Conservation (phyloP, 805 yeast genomes). For the Lachancea fermentati region DNA sequence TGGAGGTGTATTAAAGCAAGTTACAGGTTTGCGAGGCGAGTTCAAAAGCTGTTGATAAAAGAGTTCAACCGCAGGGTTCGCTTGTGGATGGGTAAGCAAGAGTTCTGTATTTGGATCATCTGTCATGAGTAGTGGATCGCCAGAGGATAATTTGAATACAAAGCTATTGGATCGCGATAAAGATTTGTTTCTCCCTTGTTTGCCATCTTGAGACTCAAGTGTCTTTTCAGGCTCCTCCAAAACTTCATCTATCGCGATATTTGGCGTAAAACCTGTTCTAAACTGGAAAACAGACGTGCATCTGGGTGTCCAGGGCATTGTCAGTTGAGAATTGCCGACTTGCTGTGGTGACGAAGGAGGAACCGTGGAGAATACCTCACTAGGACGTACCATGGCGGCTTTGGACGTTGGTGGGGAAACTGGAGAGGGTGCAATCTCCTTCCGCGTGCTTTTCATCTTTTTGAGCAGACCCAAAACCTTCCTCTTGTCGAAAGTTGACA, state of each 20-base stretch:
- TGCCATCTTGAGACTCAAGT: constrained; percentile 3
- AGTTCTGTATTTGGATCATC: constrained; percentile 25
- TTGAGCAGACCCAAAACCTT: constrained; percentile 25
- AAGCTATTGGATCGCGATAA: constrained; percentile 16
- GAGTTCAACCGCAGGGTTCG: constrained; percentile 10
- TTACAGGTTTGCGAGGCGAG: constrained; percentile 16
- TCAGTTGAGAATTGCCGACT: constrained; percentile 9
- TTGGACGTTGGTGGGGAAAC: constrained; percentile 3
- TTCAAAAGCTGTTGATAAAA: constrained; percentile 16
- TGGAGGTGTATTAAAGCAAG: constrained; percentile 28
- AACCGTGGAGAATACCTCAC: constrained; percentile 8
- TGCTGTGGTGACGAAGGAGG: constrained; percentile 14
- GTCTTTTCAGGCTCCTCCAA: constrained; percentile 9
- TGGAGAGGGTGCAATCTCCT: neutral
- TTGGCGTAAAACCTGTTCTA: constrained; percentile 25
- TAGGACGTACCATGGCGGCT: constrained; percentile 4
- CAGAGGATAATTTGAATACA: constrained; percentile 28
- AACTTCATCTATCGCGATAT: constrained; percentile 22
- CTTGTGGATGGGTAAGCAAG: constrained; percentile 3
- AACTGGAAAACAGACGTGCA: constrained; percentile 17
- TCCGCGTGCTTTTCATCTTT: constrained; percentile 23
- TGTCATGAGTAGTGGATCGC: constrained; percentile 29
- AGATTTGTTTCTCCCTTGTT: neutral
- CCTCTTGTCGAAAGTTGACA: constrained; percentile 20
- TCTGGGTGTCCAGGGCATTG: constrained; percentile 24